These are phyloP conservation scores for Aulographum hederae DNA, from an alignment of 2,329 filamentous ascomycete genomes.

Conservation along the genomic window DNA sequence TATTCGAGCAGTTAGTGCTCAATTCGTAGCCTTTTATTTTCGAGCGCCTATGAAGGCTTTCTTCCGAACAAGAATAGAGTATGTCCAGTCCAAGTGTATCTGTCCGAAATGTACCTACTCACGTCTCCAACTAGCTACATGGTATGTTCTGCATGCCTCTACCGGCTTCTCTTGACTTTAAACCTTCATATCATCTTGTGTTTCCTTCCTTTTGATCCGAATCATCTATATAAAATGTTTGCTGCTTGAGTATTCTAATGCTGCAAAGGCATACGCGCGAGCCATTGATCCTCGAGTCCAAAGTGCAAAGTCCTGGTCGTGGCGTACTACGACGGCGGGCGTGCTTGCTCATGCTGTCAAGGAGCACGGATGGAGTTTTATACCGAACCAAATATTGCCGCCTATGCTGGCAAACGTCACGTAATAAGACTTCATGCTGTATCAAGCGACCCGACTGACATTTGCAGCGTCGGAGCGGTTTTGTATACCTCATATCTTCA, in stretches of 20 bases:
- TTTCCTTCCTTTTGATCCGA: conserved; percentile 1
- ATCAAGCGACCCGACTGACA: conserved; percentile 4
- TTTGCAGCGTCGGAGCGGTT: conserved; percentile 44
- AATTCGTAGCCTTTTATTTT: conserved; percentile 81
- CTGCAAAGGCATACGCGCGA: conserved; percentile 37
- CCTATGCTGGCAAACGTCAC: conserved; percentile 57
- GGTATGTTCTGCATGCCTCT: too few species aligned
- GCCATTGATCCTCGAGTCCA: conserved; percentile 40
- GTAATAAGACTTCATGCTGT: conserved; percentile 14
- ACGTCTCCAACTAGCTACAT: conserved; percentile 24
- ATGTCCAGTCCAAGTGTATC: too few species aligned
- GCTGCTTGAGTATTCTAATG: too few species aligned
- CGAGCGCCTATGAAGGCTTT: conserved; percentile 82
- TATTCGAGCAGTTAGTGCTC: conserved; percentile 65
- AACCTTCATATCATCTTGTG: too few species aligned
- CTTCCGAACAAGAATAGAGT: conserved; percentile 79
- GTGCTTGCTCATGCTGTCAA: conserved; percentile 48
- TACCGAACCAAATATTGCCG: conserved; percentile 61
- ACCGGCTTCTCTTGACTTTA: too few species aligned
- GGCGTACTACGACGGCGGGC: conserved; percentile 49
- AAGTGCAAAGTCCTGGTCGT: conserved; percentile 33
- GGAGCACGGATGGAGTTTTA: conserved; percentile 54
- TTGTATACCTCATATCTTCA: conserved; percentile 62
- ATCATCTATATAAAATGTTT: not conserved
- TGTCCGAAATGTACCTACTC: not conserved